phyloP scores from a whole-genome alignment of 2,329 filamentous ascomycete species.

The Arthrobotrys entomopaga region DNA sequence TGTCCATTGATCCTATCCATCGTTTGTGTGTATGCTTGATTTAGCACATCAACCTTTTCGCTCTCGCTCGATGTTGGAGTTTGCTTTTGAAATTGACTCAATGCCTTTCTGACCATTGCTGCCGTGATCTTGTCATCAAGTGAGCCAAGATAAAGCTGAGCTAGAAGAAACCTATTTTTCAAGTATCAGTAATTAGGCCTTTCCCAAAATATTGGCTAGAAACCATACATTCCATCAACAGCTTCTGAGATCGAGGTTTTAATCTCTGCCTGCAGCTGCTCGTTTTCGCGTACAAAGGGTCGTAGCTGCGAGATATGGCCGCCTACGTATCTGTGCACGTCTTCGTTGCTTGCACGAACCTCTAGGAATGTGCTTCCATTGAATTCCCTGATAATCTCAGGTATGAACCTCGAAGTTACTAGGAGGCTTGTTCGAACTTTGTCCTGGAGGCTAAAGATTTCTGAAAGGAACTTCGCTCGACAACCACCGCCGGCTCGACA shows the following conservation, averaged over 20 bases:
- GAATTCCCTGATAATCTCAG: not conserved
- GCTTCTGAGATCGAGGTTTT: not conserved
- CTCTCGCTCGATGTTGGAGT: not conserved
- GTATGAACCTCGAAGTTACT: not conserved
- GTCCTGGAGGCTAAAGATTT: not conserved
- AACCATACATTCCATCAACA: not conserved
- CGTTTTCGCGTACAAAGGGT: not conserved
- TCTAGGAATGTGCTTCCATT: not conserved
- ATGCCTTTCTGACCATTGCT: not conserved
- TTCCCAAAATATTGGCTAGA: not conserved
- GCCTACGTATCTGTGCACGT: not conserved
- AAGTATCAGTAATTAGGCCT: too few species aligned
- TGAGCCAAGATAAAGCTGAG: slow-evolving; percentile 4
- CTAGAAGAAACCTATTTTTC: slow-evolving; percentile 13
- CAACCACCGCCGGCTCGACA: not conserved
- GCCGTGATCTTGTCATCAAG: not conserved
- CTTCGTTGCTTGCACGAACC: not conserved
- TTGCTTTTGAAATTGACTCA: too few species aligned
- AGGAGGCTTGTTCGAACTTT: not conserved
- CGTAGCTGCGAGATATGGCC: not conserved
- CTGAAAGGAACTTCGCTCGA: not conserved
- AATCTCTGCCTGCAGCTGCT: not conserved
- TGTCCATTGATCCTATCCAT: slow-evolving; percentile 15
- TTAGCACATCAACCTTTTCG: not conserved
- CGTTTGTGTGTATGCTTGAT: slow-evolving; percentile 4